These are phyloP conservation scores for Neurospora sp. DNA, from an alignment of 495 filamentous ascomycete genomes.

Conservation along the genomic window DNA sequence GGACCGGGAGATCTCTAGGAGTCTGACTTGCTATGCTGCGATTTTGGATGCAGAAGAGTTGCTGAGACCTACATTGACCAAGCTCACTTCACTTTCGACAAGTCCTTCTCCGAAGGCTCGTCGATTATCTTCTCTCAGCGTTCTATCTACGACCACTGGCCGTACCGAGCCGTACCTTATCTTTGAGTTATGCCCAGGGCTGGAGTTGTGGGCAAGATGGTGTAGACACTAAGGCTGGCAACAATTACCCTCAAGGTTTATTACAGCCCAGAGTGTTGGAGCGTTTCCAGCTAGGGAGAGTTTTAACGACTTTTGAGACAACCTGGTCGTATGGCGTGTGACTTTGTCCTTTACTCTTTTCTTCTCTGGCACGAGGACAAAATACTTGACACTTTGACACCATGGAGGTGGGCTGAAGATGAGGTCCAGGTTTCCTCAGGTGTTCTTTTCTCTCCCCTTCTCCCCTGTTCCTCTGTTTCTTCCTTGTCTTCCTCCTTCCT, in stretches of 20 bases:
- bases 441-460: neutral
- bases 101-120: neutral
- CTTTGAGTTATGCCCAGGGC: neutral
- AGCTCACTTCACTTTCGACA: neutral
- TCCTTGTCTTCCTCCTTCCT: neutral
- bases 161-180: neutral
- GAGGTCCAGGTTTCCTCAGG: neutral
- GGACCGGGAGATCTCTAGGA: accelerated
- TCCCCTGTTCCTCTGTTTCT: neutral
- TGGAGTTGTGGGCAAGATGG: neutral
- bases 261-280: neutral
- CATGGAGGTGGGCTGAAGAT: too few relatives aligned
- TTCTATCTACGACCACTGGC: neutral
- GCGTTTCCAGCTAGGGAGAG: too few relatives aligned
- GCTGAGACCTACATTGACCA: neutral
- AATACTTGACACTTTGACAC: too few relatives aligned
- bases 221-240: neutral
- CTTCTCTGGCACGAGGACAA: too few relatives aligned
- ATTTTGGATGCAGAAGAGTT: neutral
- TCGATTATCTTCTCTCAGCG: neutral
- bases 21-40: neutral
- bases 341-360: too few relatives aligned
- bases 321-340: too few relatives aligned
- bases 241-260: neutral
- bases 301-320: too few relatives aligned